Base-by-base conservation (phyloP, 2,329 filamentous ascomycete genomes). In the Ophiostoma ulmi region DNA sequence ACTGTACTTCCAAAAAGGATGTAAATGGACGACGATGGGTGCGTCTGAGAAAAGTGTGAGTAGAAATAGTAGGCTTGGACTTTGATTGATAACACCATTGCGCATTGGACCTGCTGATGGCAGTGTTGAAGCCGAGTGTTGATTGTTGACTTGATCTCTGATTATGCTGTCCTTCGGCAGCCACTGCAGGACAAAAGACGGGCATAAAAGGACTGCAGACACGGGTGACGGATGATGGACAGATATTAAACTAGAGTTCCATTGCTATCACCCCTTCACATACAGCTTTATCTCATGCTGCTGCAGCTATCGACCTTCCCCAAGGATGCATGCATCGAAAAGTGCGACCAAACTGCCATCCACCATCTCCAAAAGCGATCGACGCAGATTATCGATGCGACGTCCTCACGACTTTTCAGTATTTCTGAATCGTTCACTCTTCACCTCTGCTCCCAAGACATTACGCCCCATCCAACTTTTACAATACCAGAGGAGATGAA, bases 401-500 rank as follows among this genome's bases (percentile, higher is more conserved):
- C 52, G 52, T 58, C 52, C 52, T 22, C 22, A 26, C 22, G 52
- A 6, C 44, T n/a, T n/a, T 26, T 4, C 31, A 31, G 44, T 48
- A 55, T 58, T 26, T 58, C 6, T 7, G 44, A 48, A 14, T 17
- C 14, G 20, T n/a, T 48, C 17, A 26, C 20, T n/a, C 44, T 20
- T 48, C n/a, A 20, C 5, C 44, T 17, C 52, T 55, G 20, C 52
- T 26, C 39, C 39, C 26, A 2, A 26, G 39, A 11, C 39, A 11
- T 41, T 7, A 14, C 39, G 14, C 26, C 52, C 13, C 48, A 26
- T 10, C 35, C 26, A 35, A 63, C 0, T 11, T 68, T 48, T n/a
- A 14, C n/a, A 58, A 70, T 70, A 63, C 65, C 69, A 68, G 67
- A 70, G 22, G 55, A 63, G 13, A 41, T 44, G 39, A 17, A 48